Evolutionary conservation across 768 basidiomycete species (phyloP), one percentile per base, ranked within the genome.

Genomic region (Steccherinum ochraceum): DNA sequence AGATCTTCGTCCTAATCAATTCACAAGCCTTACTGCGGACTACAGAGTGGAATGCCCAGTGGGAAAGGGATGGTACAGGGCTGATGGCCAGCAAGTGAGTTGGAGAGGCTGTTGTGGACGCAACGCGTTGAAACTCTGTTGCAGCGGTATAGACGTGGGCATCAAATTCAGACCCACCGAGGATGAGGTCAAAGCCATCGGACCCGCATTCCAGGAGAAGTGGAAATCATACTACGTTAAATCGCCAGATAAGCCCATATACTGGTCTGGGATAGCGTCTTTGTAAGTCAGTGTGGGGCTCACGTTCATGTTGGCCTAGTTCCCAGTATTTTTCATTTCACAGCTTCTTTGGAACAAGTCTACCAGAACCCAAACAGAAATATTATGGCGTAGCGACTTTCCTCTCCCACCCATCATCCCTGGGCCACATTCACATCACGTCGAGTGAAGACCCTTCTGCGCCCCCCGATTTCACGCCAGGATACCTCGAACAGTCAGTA

Each of bases 81-180:
- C 58, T 76, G 40, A 67, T 84, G 56, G 70, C 79, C 1, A 71
- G 77, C 54, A 84, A 79, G 84, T 83, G 24, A 2, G 72, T 40
- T 24, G 20, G 18, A n/a, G n/a, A 3, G 23, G 42, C 21, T 21
- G 43, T 4, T 20, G 54, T 7, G 51, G 16, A n/a, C 30, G 42
- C 24, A 20, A 16, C 21, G 10, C 16, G 16, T 40, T 24, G 3
- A 18, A 24, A 2, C 39, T 30, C 41, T 50, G 48, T n/a, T n/a
- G 16, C 45, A 65, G 65, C 39, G 45, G 49, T 11, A 12, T 63
- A 12, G 65, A 64, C n/a, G 53, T 51, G 0, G 62, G 56, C 2
- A 45, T 61, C 48, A 67, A 64, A 44, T 40, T 56, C 18, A 56
- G 65, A 2, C 64, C 64, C 0, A 49, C 40, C 4, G 40, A 43